Evolutionary conservation across 352 stramenopile genomes (phyloP).

Genomic region (Phytophthora pisi): DNA sequence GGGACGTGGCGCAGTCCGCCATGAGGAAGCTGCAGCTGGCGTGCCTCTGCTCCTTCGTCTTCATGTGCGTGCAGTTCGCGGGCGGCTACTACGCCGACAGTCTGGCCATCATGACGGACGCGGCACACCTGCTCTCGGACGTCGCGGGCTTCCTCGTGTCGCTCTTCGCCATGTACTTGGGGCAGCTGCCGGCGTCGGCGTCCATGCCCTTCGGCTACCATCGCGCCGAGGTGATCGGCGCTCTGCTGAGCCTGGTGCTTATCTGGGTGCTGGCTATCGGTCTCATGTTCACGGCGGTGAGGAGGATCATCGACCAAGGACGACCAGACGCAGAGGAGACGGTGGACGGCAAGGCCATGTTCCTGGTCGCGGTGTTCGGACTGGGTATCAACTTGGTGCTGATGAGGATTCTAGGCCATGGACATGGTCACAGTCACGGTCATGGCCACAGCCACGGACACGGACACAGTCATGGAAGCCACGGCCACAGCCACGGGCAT

Average conservation of each 20-base stretch:
- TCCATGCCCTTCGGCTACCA: slow-evolving; percentile 95
- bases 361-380: slow-evolving; percentile 92
- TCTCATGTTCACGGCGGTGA: slow-evolving; percentile 92
- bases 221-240: slow-evolving; percentile 96
- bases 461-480: slow-evolving; percentile 50
- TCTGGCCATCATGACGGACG: slow-evolving; percentile 95
- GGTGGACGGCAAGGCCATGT: slow-evolving; percentile 93
- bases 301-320: slow-evolving; percentile 67
- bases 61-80: slow-evolving; percentile 96
- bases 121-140: slow-evolving; percentile 81
- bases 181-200: slow-evolving; percentile 54
- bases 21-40: slow-evolving; percentile 76
- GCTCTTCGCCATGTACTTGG: slow-evolving; percentile 83
- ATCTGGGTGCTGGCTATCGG: slow-evolving; percentile 95
- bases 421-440: slow-evolving; percentile 61
- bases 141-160: slow-evolving; percentile 82
- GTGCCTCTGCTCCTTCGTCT: slow-evolving; percentile 88
- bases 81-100: slow-evolving; percentile 94
- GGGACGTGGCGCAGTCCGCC: slow-evolving; percentile 30
- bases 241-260: slow-evolving; percentile 93
- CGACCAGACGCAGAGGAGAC: slow-evolving; percentile 36
- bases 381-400: slow-evolving; percentile 96
- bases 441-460: slow-evolving; percentile 62
- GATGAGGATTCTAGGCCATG: slow-evolving; percentile 85
- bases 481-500: slow-evolving; percentile 34